Evolutionary conservation across 1,139 yeast species (phyloP).

Genomic region (Magnusiomyces suaveolens): DNA sequence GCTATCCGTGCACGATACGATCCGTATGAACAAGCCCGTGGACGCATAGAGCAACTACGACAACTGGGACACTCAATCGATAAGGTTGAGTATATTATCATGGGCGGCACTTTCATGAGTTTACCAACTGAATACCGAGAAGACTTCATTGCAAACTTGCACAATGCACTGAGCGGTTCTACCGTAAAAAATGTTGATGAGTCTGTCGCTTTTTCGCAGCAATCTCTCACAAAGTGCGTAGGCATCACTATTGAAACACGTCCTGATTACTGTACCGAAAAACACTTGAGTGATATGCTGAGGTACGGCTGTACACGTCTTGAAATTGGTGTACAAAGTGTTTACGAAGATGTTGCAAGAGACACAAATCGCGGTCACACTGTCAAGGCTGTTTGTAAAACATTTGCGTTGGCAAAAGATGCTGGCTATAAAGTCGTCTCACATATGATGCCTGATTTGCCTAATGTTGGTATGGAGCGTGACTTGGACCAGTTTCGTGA

Average conservation of each 20-base stretch:
- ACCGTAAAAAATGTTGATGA: constrained; percentile 84
- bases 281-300: constrained; percentile 91
- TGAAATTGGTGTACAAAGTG: constrained; percentile 95
- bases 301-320: constrained; percentile 93
- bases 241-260: constrained; percentile 98
- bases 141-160: constrained; percentile 75
- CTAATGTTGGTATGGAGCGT: constrained; percentile 97
- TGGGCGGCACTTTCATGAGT: constrained; percentile 99
- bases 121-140: constrained; percentile 84
- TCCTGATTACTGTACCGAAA: constrained; percentile 96
- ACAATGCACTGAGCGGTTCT: constrained; percentile 90
- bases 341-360: constrained; percentile 96
- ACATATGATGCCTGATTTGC: constrained; percentile 99
- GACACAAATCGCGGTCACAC: constrained; percentile 98
- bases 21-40: constrained; percentile 97
- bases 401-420: constrained; percentile 91
- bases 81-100: constrained; percentile 91
- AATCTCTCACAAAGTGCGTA: constrained; percentile 91
- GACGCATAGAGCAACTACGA: constrained; percentile 89
- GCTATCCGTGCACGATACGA: constrained; percentile 96
- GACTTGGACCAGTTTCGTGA: constrained; percentile 92
- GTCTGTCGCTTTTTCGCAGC: constrained; percentile 84
- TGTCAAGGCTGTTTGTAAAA: constrained; percentile 89
- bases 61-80: constrained; percentile 95
- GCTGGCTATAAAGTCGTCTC: constrained; percentile 96